These are phyloP conservation scores for Leccinum fibrillosum DNA, from an alignment of 768 basidiomycete genomes.

Conservation along the genomic window DNA sequence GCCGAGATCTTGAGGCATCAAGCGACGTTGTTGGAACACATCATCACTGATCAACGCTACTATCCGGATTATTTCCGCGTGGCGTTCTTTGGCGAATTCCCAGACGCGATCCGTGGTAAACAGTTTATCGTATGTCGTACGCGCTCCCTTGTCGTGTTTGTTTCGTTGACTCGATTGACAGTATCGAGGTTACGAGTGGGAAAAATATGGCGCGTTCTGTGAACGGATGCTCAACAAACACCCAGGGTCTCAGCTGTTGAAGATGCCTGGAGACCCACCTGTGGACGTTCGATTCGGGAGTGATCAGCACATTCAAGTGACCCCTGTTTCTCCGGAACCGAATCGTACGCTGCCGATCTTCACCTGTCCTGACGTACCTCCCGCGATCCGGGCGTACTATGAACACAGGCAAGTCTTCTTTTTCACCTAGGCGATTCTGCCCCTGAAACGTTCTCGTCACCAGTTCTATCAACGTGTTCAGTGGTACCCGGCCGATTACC, in stretches of 20 bases:
- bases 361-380: constrained; percentile 78
- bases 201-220: constrained; percentile 86
- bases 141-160: not conserved
- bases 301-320: constrained; percentile 88
- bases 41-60: constrained; percentile 77
- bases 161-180: constrained; percentile 24
- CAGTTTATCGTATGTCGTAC: constrained; percentile 75
- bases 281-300: constrained; percentile 76
- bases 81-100: constrained; percentile 91
- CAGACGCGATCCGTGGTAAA: constrained; percentile 78
- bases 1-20: constrained; percentile 86
- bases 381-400: constrained; percentile 79
- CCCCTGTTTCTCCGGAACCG: constrained; percentile 80
- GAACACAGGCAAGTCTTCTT: constrained; percentile 64
- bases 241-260: constrained; percentile 77
- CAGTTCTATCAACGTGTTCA: constrained; percentile 84
- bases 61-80: constrained; percentile 94
- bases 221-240: constrained; percentile 92
- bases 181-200: constrained; percentile 96
- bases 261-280: constrained; percentile 68
- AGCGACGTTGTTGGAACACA: constrained; percentile 83
- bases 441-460: constrained; percentile 2
- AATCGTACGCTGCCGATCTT: constrained; percentile 76
- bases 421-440: not conserved
- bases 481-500: constrained; percentile 64